Base-by-base conservation (phyloP, 352 stramenopile species). In the Globisporangium yorkense region DNA sequence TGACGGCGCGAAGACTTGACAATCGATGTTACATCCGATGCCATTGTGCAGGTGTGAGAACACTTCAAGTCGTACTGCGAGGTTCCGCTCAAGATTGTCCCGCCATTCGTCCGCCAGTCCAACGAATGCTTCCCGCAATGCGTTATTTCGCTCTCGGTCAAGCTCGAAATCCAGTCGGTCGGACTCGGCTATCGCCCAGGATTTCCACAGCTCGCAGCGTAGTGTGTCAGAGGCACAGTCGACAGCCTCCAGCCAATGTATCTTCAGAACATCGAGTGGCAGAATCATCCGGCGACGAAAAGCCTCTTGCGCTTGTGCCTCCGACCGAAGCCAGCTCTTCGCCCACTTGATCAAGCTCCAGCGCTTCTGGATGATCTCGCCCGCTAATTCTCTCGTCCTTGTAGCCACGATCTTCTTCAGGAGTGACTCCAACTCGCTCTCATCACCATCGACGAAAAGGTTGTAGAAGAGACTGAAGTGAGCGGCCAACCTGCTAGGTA, bases 241-340 rank as follows among this genome's bases (percentile, higher is more conserved):
- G 27, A 79, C 46, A 7, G 59, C 62, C 55, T 65, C 51, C 54
- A 61, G 65, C 69, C 72, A 80, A 35, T 71, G 68, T 6, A 43
- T 40, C 18, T 55, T 64, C 53, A 80, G 40, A 0, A 24, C 7
- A 16, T 6, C 31, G 53, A 77, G 51, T 1, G 64, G 21, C 33
- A 58, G 51, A 10, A 54, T 51, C 29, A 70, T 55, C 2, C 46
- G 16, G 45, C 52, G 1, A 33, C 45, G 31, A 46, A 71, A 71
- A 3, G n/a, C 20, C 2, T 2, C 9, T 54, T 37, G 37, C 29
- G 16, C 13, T 20, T 51, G 18, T 43, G 8, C 10, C n/a, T 12
- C 24, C 24, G 2, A 24, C 27, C 2, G 9, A 16, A 54, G 45
- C 33, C 18, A 61, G 10, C 16, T 24, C 5, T 33, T 13, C 1